phyloP scores from a whole-genome alignment of 2,329 filamentous ascomycete species.

The Epichloe gansuensis region DNA sequence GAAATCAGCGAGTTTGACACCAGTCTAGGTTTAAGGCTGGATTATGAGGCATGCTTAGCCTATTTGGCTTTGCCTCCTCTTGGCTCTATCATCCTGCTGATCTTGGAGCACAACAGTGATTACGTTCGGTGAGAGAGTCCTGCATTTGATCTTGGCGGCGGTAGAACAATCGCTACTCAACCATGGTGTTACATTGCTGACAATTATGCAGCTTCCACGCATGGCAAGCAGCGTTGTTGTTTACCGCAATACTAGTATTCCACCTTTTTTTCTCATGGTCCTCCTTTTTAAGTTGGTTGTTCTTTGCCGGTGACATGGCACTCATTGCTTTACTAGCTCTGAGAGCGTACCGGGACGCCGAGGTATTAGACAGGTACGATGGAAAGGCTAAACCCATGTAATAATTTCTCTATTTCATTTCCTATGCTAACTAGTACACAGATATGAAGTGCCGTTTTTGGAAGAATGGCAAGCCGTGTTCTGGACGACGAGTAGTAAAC shows the following conservation, averaged over 20 bases:
- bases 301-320: constrained; percentile 64
- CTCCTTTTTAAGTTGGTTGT: constrained; percentile 66
- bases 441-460: constrained; percentile 86
- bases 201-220: constrained; percentile 64
- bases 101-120: constrained; percentile 89
- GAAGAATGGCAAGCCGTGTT: constrained; percentile 73
- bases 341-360: constrained; percentile 75
- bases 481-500: constrained; percentile 62
- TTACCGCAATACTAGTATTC: constrained; percentile 60
- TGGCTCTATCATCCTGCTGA: constrained; percentile 70
- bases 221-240: constrained; percentile 83
- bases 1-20: constrained; percentile 81
- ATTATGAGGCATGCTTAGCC: constrained; percentile 82
- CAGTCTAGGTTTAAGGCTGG: constrained; percentile 71
- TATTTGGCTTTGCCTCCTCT: constrained; percentile 78
- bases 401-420: too few species aligned
- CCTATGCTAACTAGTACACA: constrained; percentile 13
- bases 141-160: not conserved
- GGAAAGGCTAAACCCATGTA: not conserved
- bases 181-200: constrained; percentile 9
- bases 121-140: constrained; percentile 63
- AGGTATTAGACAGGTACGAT: constrained; percentile 47
- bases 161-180: not conserved
- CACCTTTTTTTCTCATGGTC: constrained; percentile 86
- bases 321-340: constrained; percentile 67